Evolutionary conservation across 23 red algal species (phyloP).

Genomic region (Gracilaria vermiculophylla): DNA sequence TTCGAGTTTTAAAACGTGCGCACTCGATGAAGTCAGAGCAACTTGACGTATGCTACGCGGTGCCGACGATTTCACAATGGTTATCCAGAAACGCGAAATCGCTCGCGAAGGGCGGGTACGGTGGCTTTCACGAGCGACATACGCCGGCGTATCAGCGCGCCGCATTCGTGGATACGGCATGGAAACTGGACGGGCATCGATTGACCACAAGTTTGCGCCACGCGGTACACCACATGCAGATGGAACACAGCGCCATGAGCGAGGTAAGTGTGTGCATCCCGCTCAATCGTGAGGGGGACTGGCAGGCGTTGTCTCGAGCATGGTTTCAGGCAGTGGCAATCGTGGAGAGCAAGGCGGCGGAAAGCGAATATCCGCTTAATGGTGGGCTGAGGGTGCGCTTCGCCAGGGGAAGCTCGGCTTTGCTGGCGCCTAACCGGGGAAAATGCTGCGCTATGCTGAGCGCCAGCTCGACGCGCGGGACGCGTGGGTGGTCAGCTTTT

Average conservation of each 20-base stretch:
- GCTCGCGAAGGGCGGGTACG: slow-evolving; percentile 24
- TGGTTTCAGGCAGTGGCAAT: slow-evolving; percentile 9
- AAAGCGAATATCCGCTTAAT: slow-evolving; percentile 7
- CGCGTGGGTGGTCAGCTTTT: not conserved
- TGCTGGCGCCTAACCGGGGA: slow-evolving; percentile 18
- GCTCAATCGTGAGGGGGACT: slow-evolving; percentile 2
- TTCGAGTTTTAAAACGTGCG: not conserved
- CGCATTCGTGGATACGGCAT: slow-evolving; percentile 39
- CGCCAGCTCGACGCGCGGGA: not conserved
- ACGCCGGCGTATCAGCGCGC: slow-evolving; percentile 10
- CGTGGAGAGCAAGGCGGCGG: not conserved
- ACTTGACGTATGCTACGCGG: slow-evolving; percentile 5
- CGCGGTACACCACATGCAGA: slow-evolving; percentile 20
- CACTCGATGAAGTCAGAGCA: not conserved
- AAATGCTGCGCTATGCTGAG: slow-evolving; percentile 22
- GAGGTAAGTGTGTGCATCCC: slow-evolving; percentile 38
- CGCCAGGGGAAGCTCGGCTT: not conserved
- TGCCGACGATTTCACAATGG: slow-evolving; percentile 36
- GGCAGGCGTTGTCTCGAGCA: not conserved
- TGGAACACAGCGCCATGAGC: not conserved
- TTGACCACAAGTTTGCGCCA: not conserved
- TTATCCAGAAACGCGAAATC: not conserved
- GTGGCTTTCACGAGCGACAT: not conserved
- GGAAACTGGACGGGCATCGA: slow-evolving; percentile 23
- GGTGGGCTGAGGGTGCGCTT: slow-evolving; percentile 18